These are phyloP conservation scores for Nannochloropsis gaditana DNA, from an alignment of 108 stramenopile species.

Conservation along the genomic window DNA sequence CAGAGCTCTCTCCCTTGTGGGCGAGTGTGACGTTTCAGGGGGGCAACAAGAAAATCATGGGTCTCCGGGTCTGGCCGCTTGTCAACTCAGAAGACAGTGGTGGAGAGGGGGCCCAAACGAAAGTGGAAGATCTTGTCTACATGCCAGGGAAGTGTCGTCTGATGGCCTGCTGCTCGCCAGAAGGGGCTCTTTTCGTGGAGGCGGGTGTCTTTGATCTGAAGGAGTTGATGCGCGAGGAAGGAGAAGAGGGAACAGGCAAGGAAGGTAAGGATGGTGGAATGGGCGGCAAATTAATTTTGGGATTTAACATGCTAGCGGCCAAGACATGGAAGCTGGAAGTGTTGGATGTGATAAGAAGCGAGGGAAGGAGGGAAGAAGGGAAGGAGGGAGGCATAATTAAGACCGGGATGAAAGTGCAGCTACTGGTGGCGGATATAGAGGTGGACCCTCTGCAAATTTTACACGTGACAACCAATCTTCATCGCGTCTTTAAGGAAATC, in stretches of 20 bases:
- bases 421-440: conserved; percentile 5
- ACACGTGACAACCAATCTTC: conserved; percentile 12
- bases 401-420: background rate
- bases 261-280: background rate
- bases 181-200: background rate
- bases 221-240: background rate
- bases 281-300: background rate
- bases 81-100: background rate
- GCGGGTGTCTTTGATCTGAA: background rate
- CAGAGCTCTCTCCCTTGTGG: background rate
- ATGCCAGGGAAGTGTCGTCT: conserved; percentile 1
- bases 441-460: conserved; percentile 12
- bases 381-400: background rate
- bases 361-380: background rate
- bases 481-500: background rate
- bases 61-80: background rate
- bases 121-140: background rate
- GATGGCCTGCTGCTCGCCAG: background rate
- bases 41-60: background rate
- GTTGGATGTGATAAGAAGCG: background rate
- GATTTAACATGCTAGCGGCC: background rate
- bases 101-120: background rate
- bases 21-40: conserved; percentile 7
- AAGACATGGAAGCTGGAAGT: background rate
- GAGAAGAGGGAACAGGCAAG: background rate